phyloP scores from a whole-genome alignment of 495 filamentous ascomycete species.

The Lasiosphaeria ovina region DNA sequence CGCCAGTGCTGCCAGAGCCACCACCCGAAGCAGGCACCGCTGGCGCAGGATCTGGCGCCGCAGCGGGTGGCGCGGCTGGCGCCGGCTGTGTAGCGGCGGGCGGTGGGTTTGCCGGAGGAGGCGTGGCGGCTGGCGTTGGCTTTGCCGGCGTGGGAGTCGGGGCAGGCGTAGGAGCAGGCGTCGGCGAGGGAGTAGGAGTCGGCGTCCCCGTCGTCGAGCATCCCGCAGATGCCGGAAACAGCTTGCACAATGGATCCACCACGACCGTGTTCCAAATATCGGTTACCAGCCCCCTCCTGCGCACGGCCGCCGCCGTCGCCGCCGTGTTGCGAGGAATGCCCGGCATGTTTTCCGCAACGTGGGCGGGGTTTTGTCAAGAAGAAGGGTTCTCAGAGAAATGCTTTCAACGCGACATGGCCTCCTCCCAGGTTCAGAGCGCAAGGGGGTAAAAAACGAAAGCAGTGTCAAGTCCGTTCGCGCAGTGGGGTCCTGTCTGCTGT shows the following conservation, averaged over 20 bases:
- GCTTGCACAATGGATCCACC: neutral
- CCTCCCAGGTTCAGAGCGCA: too few species aligned
- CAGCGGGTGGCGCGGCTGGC: neutral
- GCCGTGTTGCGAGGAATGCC: neutral
- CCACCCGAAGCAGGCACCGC: neutral
- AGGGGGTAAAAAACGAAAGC: too few species aligned
- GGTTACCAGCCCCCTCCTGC: neutral
- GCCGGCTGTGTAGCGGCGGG: neutral
- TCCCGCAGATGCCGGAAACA: neutral
- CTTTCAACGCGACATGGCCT: too few species aligned
- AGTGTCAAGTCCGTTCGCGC: too few species aligned
- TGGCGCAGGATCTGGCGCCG: slow-evolving; percentile 4
- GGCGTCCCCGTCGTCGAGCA: neutral
- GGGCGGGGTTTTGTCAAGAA: neutral
- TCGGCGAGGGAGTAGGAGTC: neutral
- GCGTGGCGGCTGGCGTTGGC: slow-evolving; percentile 1
- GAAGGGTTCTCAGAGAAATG: too few species aligned
- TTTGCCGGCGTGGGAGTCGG: slow-evolving; percentile 8
- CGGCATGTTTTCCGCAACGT: neutral
- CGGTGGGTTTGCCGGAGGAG: neutral
- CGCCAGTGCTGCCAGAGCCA: slow-evolving; percentile 1
- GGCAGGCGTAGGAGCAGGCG: neutral
- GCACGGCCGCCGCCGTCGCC: neutral
- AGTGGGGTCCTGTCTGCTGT: too few species aligned
- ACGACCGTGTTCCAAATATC: neutral